Evolutionary conservation across 148 eudicot species (phyloP).

Genomic region (Rhododendron henanense): DNA sequence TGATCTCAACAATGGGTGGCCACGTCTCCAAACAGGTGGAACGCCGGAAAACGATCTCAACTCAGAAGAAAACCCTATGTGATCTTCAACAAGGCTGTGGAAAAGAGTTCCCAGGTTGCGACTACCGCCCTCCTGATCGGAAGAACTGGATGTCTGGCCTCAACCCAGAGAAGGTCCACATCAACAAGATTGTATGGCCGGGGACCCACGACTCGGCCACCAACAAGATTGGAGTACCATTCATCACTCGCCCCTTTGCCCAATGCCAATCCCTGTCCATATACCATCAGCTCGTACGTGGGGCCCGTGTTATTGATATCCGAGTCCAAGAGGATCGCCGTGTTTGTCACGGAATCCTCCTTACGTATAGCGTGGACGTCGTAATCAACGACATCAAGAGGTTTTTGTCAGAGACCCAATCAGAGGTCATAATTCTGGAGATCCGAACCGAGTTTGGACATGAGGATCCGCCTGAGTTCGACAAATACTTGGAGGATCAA

Average conservation of each 20-base stretch:
- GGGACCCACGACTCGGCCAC: constrained; percentile 96
- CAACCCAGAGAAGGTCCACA: constrained; percentile 41
- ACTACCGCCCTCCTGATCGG: constrained; percentile 56
- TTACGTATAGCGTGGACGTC: constrained; percentile 60
- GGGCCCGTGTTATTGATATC: constrained; percentile 65
- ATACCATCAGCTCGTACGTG: constrained; percentile 67
- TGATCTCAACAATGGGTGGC: constrained; percentile 55
- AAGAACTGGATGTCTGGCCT: constrained; percentile 85
- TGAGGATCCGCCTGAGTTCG: constrained; percentile 79
- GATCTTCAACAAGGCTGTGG: constrained; percentile 51
- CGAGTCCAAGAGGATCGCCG: constrained; percentile 74
- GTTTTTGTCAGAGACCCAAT: constrained; percentile 69
- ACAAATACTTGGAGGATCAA: constrained; percentile 57
- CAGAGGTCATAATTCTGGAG: constrained; percentile 84
- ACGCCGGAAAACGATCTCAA: constrained; percentile 36
- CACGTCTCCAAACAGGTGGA: constrained; percentile 56
- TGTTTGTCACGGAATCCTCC: constrained; percentile 80
- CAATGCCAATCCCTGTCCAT: constrained; percentile 84
- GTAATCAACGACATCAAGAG: constrained; percentile 61
- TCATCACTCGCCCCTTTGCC: constrained; percentile 76
- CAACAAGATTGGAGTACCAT: constrained; percentile 68
- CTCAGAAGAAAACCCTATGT: constrained; percentile 47
- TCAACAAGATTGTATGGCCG: constrained; percentile 81
- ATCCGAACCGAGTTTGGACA: constrained; percentile 88
- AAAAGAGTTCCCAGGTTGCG: constrained; percentile 59